These are phyloP conservation scores for Voacanga thouarsii DNA, from an alignment of 257 asterid genomes.

Conservation along the genomic window DNA sequence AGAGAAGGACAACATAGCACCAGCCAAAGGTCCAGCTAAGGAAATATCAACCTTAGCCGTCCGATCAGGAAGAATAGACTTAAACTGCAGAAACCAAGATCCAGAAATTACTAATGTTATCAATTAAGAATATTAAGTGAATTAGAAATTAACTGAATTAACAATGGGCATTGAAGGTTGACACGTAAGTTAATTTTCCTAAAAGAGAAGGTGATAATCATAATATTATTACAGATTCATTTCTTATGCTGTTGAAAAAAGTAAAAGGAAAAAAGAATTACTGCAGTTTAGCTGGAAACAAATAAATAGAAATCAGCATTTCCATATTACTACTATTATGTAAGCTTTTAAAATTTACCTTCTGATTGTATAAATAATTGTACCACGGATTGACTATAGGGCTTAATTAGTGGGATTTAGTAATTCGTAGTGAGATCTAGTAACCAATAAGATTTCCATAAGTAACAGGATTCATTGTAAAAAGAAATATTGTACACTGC, in stretches of 20 bases:
- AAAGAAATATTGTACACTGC: no score
- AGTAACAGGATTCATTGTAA: no score
- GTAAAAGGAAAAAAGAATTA: neutral
- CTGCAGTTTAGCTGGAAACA: neutral
- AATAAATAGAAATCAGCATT: neutral
- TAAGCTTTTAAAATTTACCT: neutral
- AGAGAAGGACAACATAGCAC: constrained; percentile 77
- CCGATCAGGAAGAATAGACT: constrained; percentile 94
- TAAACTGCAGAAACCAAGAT: constrained; percentile 60
- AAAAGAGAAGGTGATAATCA: neutral
- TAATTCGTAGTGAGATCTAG: no score
- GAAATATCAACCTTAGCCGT: constrained; percentile 86
- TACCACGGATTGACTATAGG: no score
- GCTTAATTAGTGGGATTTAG: no score
- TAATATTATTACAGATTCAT: neutral
- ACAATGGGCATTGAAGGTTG: neutral
- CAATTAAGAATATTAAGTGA: neutral
- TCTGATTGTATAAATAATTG: no score
- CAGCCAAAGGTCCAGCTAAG: constrained; percentile 85
- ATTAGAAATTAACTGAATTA: neutral
- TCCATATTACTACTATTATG: neutral
- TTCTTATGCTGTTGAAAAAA: neutral
- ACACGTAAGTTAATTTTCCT: neutral
- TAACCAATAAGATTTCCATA: no score
- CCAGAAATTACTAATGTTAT: constrained; percentile 2